Conservation (phyloP, 1,139 yeast genomes). For the Pichia norvegensis region DNA sequence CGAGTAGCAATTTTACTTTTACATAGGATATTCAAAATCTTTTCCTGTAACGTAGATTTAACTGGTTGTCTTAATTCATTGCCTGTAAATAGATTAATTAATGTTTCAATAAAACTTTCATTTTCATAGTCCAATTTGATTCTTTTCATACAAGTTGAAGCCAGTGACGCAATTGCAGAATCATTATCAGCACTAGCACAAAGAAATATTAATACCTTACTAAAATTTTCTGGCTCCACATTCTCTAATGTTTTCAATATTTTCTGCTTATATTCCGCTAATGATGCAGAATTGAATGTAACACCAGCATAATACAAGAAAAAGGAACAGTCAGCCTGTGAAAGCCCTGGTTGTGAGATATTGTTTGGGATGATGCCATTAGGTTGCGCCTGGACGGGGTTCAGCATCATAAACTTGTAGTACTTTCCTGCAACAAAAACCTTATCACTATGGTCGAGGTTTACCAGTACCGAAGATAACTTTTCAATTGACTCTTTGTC, state of each 20-base stretch:
- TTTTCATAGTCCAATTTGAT: conserved; percentile 48
- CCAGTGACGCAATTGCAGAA: conserved; percentile 44
- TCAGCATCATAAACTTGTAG: conserved; percentile 49
- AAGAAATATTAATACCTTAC: conserved; percentile 39
- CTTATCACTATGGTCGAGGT: conserved; percentile 33
- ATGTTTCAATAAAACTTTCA: conserved; percentile 33
- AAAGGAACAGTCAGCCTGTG: conserved; percentile 46
- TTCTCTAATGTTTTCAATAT: conserved; percentile 34
- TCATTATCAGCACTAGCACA: conserved; percentile 59
- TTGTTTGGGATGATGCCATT: conserved; percentile 33
- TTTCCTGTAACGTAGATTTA: conserved; percentile 47
- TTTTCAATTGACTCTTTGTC: conserved; percentile 31
- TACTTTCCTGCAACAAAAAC: conserved; percentile 39
- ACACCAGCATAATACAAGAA: conserved; percentile 66
- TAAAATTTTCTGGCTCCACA: conserved; percentile 30
- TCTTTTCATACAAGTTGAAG: conserved; percentile 46
- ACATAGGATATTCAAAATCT: conserved; percentile 43
- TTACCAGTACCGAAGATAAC: conserved; percentile 28
- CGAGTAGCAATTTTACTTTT: conserved; percentile 48
- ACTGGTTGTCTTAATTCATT: conserved; percentile 42
- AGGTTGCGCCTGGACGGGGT: conserved; percentile 35
- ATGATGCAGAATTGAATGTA: conserved; percentile 41
- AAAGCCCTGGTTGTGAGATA: conserved; percentile 54
- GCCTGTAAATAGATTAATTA: conserved; percentile 45
- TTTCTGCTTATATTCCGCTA: conserved; percentile 42